Conservation (phyloP, 345 rosid species). For the Brassica nigra region DNA sequence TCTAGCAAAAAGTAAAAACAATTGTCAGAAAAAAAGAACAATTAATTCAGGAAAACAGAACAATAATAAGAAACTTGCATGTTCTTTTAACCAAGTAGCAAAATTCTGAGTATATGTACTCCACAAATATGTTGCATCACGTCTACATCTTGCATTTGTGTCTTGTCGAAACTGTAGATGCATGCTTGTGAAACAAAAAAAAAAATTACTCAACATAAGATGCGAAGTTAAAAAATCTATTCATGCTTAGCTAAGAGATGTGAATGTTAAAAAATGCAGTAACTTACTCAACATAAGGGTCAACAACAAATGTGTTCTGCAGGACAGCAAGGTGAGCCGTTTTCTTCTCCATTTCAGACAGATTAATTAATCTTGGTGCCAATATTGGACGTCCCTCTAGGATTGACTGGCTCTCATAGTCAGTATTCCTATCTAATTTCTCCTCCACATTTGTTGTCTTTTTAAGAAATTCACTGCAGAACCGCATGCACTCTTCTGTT, state of each 20-base stretch:
- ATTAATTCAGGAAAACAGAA: not conserved
- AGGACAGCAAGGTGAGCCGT: not conserved
- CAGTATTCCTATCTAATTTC: not conserved
- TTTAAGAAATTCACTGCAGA: not conserved
- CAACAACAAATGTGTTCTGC: not conserved
- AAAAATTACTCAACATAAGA: not conserved
- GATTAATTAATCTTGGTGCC: not conserved
- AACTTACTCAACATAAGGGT: constrained; percentile 10
- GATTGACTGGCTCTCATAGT: not conserved
- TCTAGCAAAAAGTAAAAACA: not conserved
- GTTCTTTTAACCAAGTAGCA: not conserved
- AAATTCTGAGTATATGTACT: not conserved
- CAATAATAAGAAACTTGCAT: not conserved
- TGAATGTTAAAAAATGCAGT: not conserved
- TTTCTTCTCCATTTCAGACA: not conserved
- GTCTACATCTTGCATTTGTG: not conserved
- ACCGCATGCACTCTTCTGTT: not conserved
- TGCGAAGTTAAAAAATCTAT: no score
- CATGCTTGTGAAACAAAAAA: not conserved
- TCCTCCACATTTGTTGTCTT: not conserved
- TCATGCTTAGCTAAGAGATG: no score
- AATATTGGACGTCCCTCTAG: not conserved
- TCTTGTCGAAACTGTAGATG: constrained; percentile 1
- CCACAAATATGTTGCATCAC: not conserved
- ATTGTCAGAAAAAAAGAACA: not conserved